Evolutionary conservation across 140 eudicot genomes (phyloP), one percentile per base, ranked within the genome.

Genomic region (Bidens hawaiensis): DNA sequence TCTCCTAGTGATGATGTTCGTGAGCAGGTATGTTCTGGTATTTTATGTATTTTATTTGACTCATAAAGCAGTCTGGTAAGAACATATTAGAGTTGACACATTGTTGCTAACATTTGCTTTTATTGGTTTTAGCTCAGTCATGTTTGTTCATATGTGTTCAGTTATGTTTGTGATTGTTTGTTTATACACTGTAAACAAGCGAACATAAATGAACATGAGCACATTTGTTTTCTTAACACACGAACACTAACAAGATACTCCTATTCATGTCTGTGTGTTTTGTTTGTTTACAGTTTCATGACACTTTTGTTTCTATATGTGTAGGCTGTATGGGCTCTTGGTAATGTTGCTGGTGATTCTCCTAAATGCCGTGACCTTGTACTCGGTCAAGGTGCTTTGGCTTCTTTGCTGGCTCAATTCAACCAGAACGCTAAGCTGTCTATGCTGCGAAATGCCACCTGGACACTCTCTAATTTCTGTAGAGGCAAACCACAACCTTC

Each of bases 1-100:
- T 84, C 95, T 73, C 60, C 80, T 24, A 87, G 86, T 70, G 95
- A 87, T 41, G 95, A 83, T 68, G 95, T 87, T 65, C 77, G 93
- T 11, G 95, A 82, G 64, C 87, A 86, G 86, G 95, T 6, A 4
- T n/a, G 11, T 27, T 55, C 4, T 55, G 6, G 42, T 16, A 28
- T 16, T 45, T 5, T 50, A 30, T 54, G 43, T 6, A 40, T 3
- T 53, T 9, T 45, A 31, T 45, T 22, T 33, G 17, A 7, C 9
- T n/a, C 0, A n/a, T 42, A 12, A 26, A 5, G n/a, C n/a, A 6
- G 23, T 15, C 25, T 8, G 25, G 25, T 47, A 65, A 50, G 69
- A 17, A 50, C 27, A 19, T 13, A 23, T 36, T 22, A n/a, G n/a
- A n/a, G n/a, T n/a, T n/a, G n/a, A n/a, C n/a, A n/a, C n/a, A n/a